Conservation (phyloP, 208 protist genomes). For the Phytomonas sp. region DNA sequence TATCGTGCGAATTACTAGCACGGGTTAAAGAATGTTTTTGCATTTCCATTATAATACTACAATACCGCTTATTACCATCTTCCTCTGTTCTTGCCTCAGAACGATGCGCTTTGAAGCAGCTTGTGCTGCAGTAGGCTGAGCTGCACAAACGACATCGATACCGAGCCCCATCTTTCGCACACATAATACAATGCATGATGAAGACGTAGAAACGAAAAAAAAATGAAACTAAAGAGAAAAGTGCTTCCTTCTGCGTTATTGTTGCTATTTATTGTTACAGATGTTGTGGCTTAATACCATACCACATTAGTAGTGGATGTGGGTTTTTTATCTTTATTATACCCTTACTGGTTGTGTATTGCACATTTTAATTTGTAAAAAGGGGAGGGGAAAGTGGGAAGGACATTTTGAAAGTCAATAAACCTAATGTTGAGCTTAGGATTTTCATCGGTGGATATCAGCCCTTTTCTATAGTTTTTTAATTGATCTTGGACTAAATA, state of each 20-base stretch:
- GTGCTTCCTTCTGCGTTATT: background rate
- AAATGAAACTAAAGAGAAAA: too few species aligned
- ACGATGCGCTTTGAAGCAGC: constrained; percentile 52
- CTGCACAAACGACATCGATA: constrained; percentile 62
- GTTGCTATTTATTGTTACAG: background rate
- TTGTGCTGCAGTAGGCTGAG: constrained; percentile 46
- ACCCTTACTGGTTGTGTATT: background rate
- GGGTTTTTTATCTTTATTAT: background rate
- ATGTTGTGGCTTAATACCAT: background rate
- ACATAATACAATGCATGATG: constrained; percentile 54
- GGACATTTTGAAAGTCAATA: too few species aligned
- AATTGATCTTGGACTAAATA: too few species aligned
- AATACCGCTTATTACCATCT: too few species aligned
- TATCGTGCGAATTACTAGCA: too few species aligned
- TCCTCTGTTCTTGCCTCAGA: constrained; percentile 12
- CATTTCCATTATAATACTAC: too few species aligned
- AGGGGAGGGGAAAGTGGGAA: background rate
- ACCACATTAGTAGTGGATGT: background rate
- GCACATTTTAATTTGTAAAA: background rate
- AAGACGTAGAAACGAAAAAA: constrained; percentile 11
- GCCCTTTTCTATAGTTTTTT: constrained; percentile 1
- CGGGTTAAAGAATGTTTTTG: too few species aligned
- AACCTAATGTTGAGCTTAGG: too few species aligned
- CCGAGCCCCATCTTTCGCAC: constrained; percentile 18
- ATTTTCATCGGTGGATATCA: background rate